phyloP scores from a whole-genome alignment of 371 early-diverging fungal genomes.

The Umbelopsis sp. region DNA sequence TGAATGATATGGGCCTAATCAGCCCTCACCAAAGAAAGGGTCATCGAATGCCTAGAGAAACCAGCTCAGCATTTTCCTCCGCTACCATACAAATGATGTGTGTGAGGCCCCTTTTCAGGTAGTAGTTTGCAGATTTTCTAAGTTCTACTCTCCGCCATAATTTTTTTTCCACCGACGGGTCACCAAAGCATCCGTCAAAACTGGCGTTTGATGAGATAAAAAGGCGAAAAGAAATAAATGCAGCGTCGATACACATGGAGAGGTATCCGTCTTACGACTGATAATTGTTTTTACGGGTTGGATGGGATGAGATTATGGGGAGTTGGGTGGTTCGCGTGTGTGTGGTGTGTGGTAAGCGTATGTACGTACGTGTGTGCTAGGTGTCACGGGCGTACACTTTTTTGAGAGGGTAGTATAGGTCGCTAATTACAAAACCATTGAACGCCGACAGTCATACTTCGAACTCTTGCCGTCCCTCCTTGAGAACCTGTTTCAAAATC shows the following conservation, averaged over 20 bases:
- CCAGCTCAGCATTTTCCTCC: neutral
- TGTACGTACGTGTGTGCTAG: no score
- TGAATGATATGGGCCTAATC: no score
- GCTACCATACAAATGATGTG: neutral
- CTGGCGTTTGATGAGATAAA: neutral
- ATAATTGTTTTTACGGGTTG: no score
- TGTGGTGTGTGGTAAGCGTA: no score
- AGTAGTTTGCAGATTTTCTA: neutral
- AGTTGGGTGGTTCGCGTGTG: no score
- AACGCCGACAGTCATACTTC: slow-evolving; percentile 14
- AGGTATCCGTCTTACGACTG: no score
- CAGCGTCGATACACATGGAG: no score
- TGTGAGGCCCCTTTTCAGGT: neutral
- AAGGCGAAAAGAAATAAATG: no score
- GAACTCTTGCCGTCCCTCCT: slow-evolving; percentile 4
- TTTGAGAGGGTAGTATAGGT: neutral
- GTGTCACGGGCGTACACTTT: no score
- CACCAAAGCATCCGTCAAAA: neutral
- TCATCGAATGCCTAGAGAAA: no score
- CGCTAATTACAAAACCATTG: slow-evolving; percentile 16
- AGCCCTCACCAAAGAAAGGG: no score
- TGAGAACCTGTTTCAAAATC: slow-evolving; percentile 4
- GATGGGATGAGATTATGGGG: no score
- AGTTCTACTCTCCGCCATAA: neutral
- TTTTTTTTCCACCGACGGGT: neutral